A percentile compares a stretch with the other conserved stretches of the same genome.
Evolutionary conservation across 495 filamentous ascomycete genomes (phyloP).

Genomic region (Xylaria intraflava): DNA sequence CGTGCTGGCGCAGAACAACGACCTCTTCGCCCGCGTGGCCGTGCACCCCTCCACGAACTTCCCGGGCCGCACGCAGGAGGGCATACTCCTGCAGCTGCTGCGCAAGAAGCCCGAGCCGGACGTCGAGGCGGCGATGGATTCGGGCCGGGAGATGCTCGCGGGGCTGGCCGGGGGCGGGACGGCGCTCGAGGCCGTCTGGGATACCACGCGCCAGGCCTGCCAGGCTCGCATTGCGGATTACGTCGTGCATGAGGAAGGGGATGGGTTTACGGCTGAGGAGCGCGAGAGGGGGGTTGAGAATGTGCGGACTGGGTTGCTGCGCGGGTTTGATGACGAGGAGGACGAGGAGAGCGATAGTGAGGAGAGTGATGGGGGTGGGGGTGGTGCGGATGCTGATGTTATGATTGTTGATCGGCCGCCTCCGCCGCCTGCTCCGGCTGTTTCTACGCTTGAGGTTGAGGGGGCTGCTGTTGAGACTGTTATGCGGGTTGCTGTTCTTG

Average conservation of each 20-base stretch:
- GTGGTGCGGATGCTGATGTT: slow-evolving; percentile 23
- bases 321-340: slow-evolving; percentile 48
- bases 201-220: slow-evolving; percentile 34
- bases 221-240: slow-evolving; percentile 32
- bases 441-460: slow-evolving; percentile 23
- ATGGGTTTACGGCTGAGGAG: slow-evolving; percentile 62
- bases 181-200: slow-evolving; percentile 37
- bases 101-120: slow-evolving; percentile 76
- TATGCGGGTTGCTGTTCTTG: slow-evolving; percentile 51
- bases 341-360: slow-evolving; percentile 56
- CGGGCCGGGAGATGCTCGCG: slow-evolving; percentile 42
- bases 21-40: slow-evolving; percentile 54
- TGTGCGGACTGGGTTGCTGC: slow-evolving; percentile 61
- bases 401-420: slow-evolving; percentile 35
- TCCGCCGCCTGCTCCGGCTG: slow-evolving; percentile 25
- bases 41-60: slow-evolving; percentile 71
- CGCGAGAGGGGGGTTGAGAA: slow-evolving; percentile 57
- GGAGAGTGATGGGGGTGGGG: slow-evolving; percentile 36
- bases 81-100: slow-evolving; percentile 55
- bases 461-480: slow-evolving; percentile 41
- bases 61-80: slow-evolving; percentile 63
- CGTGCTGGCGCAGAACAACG: slow-evolving; percentile 50
- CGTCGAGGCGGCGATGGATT: slow-evolving; percentile 64
- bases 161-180: slow-evolving; percentile 7
- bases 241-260: slow-evolving; percentile 42